Conservation (phyloP, 192 early-diverging fungal species). For the Rhizophagus clarus region DNA sequence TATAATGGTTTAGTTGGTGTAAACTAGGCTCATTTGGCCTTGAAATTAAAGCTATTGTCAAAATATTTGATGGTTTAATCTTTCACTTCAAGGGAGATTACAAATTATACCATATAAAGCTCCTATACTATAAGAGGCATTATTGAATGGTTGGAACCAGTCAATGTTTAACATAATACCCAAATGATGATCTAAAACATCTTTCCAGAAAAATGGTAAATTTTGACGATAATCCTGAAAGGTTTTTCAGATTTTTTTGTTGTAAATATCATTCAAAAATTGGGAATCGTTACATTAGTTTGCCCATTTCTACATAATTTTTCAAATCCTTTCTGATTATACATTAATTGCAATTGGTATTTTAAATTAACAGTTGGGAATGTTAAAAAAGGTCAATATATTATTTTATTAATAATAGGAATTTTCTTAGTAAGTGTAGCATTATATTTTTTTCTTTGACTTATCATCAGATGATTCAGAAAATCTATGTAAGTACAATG, state of each 20-base stretch:
- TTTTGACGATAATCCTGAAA: neutral
- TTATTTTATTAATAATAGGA: neutral
- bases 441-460: neutral
- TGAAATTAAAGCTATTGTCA: neutral
- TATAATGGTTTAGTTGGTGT: no score
- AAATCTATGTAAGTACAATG: neutral
- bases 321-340: neutral
- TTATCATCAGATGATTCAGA: neutral
- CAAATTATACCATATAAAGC: neutral
- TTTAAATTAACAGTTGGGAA: neutral
- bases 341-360: neutral
- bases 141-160: constrained; percentile 2
- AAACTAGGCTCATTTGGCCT: neutral
- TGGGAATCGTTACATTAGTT: neutral
- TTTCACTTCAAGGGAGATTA: neutral
- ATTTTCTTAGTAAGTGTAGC: neutral
- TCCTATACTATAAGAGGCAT: neutral
- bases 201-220: neutral
- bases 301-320: neutral
- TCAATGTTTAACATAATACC: neutral
- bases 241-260: neutral
- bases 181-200: neutral
- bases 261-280: neutral
- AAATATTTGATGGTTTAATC: constrained; percentile 1
- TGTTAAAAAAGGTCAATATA: neutral